phyloP scores from a whole-genome alignment of 148 eudicot species.

The Rhododendron kiyosumense region DNA sequence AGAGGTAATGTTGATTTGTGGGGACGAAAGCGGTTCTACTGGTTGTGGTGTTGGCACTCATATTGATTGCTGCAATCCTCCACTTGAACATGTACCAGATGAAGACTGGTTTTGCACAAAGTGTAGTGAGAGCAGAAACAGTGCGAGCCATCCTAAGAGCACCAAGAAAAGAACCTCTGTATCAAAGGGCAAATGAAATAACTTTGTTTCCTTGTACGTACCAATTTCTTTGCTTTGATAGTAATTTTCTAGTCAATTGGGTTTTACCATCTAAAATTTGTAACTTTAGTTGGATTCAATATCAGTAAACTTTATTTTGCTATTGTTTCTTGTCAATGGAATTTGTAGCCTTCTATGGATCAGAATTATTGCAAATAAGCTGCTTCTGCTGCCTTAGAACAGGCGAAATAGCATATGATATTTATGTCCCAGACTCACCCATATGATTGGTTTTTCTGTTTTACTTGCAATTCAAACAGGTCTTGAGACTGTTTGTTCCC shows the following conservation, averaged over 20 bases:
- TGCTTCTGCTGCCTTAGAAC: not conserved
- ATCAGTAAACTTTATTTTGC: not conserved
- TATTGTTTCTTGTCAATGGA: not conserved
- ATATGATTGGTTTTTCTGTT: not conserved
- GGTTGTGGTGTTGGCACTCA: slow-evolving; percentile 88
- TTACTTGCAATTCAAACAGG: not conserved
- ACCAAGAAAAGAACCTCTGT: slow-evolving; percentile 22
- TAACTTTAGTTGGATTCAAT: not conserved
- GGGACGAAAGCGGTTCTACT: slow-evolving; percentile 50
- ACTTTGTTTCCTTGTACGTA: not conserved
- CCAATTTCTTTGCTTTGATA: not conserved
- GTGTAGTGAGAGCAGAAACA: slow-evolving; percentile 28
- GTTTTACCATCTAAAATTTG: not conserved
- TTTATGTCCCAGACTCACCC: not conserved
- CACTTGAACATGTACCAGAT: slow-evolving; percentile 57
- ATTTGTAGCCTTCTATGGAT: not conserved
- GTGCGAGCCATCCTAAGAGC: slow-evolving; percentile 4
- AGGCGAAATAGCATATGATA: not conserved
- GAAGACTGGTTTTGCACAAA: slow-evolving; percentile 84
- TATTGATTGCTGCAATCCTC: slow-evolving; percentile 84
- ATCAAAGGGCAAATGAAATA: slow-evolving; percentile 21
- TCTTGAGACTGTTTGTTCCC: not conserved
- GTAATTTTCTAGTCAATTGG: not conserved
- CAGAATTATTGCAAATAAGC: not conserved
- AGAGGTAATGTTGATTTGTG: slow-evolving; percentile 86